These are phyloP conservation scores for Prunus armeniaca DNA, from an alignment of 306 rosid species.

Conservation along the genomic window DNA sequence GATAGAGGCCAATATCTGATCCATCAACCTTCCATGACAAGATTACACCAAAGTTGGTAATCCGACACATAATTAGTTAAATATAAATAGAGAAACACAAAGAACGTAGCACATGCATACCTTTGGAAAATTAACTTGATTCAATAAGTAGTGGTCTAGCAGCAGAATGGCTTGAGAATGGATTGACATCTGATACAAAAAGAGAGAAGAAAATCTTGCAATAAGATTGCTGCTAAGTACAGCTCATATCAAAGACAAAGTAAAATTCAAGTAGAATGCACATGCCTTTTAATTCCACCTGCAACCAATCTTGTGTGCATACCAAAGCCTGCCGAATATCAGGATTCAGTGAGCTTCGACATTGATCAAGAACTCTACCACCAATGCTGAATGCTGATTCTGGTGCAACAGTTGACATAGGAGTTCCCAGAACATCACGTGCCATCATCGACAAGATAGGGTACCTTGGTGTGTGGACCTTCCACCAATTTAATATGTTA, in stretches of 20 bases:
- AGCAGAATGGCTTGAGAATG: slow-evolving; percentile 46
- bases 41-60: slow-evolving; percentile 12
- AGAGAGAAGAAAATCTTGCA: slow-evolving; percentile 10
- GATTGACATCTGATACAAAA: slow-evolving; percentile 53
- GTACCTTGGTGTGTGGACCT: slow-evolving; percentile 94
- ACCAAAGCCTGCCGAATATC: slow-evolving; percentile 75
- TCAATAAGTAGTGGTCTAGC: slow-evolving; percentile 52
- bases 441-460: slow-evolving; percentile 98
- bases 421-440: slow-evolving; percentile 90
- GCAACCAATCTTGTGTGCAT: slow-evolving; percentile 93
- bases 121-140: slow-evolving; percentile 40
- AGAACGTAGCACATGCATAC: slow-evolving; percentile 27
- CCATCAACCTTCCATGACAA: slow-evolving; percentile 36
- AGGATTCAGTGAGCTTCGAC: slow-evolving; percentile 55
- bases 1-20: slow-evolving; percentile 18
- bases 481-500: slow-evolving; percentile 92
- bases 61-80: background rate
- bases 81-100: background rate
- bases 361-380: slow-evolving; percentile 70
- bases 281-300: slow-evolving; percentile 63
- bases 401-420: slow-evolving; percentile 82
- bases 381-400: slow-evolving; percentile 60
- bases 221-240: slow-evolving; percentile 12
- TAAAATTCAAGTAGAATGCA: background rate
- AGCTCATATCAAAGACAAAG: background rate